Percentiles rank a stretch among this genome's conserved stretches.
Evolutionary conservation across 305 asterid genomes (phyloP).

Genomic region (Fraxinus paxiana): DNA sequence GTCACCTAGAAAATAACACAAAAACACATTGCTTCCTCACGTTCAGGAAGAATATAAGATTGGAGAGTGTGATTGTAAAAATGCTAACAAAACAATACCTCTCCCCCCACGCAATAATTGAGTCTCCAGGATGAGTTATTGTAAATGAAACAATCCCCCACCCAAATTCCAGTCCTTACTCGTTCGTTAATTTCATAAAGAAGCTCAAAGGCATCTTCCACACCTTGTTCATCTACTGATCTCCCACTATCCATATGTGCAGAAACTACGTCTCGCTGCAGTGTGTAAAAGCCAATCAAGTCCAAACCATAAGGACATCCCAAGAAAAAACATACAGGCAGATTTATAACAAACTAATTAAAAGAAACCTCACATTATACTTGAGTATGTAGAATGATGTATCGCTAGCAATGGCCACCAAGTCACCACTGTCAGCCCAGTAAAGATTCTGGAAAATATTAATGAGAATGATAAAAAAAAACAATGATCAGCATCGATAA

Average conservation of each 20-base stretch:
- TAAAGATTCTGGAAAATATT: conserved; percentile 52
- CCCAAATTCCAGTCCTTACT: conserved; percentile 67
- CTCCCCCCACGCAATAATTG: conserved; percentile 67
- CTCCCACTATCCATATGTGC: conserved; percentile 57
- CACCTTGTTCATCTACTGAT: conserved; percentile 53
- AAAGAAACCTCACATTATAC: conserved; percentile 32
- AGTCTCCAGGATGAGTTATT: conserved; percentile 59
- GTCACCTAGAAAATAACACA: conserved; percentile 57
- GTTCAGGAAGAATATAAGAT: conserved; percentile 6
- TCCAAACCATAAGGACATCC: not conserved
- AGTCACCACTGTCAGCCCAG: conserved; percentile 71
- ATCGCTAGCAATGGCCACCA: conserved; percentile 53
- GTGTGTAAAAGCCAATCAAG: conserved; percentile 6
- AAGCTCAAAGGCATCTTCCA: conserved; percentile 61
- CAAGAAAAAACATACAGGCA: conserved; percentile 24
- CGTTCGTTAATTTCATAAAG: conserved; percentile 61
- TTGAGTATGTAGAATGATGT: conserved; percentile 54
- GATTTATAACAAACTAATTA: not conserved
- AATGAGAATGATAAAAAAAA: conserved; percentile 9
- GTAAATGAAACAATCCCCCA: conserved; percentile 60
- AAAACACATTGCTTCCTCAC: conserved; percentile 19
- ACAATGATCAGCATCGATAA: not conserved
- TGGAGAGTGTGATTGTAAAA: not conserved
- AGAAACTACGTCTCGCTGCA: conserved; percentile 62
- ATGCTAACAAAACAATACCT: conserved; percentile 32